Percentiles rank a stretch among this genome's conserved stretches.
These are phyloP conservation scores for Fusarium fracticaudum DNA, from an alignment of 2,329 filamentous ascomycete species.

Conservation along the genomic window DNA sequence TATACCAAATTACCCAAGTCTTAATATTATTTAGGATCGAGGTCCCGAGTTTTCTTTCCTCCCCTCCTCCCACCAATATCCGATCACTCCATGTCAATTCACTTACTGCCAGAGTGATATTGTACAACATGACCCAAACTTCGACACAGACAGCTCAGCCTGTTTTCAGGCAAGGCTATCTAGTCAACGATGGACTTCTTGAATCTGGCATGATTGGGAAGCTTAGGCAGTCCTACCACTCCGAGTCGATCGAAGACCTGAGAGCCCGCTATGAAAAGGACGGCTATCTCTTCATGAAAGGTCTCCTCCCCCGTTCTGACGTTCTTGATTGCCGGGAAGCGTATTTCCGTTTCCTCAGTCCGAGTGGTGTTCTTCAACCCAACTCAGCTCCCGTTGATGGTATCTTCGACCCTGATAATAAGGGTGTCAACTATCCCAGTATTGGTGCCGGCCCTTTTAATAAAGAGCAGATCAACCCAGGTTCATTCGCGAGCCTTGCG, in stretches of 20 bases:
- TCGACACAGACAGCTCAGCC: background rate
- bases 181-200: conserved; percentile 8
- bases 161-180: background rate
- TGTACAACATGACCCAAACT: background rate
- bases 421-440: conserved; percentile 10
- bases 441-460: conserved; percentile 5
- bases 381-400: conserved; percentile 10
- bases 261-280: background rate
- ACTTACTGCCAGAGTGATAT: background rate
- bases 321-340: conserved; percentile 12
- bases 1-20: no score
- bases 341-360: conserved; percentile 18
- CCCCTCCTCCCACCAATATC: no score
- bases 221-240: background rate
- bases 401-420: conserved; percentile 8
- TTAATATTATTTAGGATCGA: no score
- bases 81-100: background rate
- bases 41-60: no score
- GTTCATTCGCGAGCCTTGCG: conserved; percentile 14
- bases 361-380: background rate
- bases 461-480: background rate
- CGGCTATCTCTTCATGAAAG: conserved; percentile 18
- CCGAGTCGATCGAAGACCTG: background rate
- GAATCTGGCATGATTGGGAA: background rate
- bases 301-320: conserved; percentile 2